These are phyloP conservation scores for Conticribra weissflogii DNA, from an alignment of 108 stramenopile genomes.

Conservation along the genomic window DNA sequence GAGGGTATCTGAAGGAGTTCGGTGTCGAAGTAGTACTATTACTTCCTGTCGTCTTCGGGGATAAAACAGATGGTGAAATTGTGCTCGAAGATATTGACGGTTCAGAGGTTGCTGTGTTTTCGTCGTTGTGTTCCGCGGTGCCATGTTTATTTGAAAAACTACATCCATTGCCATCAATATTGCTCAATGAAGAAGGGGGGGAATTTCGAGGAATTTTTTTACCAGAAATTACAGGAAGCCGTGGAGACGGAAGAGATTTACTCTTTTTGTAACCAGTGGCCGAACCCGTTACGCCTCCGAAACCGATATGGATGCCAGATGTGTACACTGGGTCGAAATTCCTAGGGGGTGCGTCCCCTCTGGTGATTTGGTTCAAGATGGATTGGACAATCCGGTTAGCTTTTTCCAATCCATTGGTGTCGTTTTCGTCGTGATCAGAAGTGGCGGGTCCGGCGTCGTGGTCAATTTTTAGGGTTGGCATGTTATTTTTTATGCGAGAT, in stretches of 20 bases:
- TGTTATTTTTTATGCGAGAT: not conserved
- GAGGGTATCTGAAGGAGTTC: constrained; percentile 17
- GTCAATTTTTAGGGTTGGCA: constrained; percentile 13
- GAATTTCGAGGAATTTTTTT: not conserved
- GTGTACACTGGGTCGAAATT: too few species aligned
- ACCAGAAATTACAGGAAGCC: not conserved
- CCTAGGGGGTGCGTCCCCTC: constrained; percentile 69
- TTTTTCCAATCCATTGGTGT: constrained; percentile 32
- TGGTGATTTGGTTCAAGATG: constrained; percentile 68
- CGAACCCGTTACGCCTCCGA: constrained; percentile 26
- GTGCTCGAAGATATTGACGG: constrained; percentile 16
- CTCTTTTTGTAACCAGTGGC: constrained; percentile 9
- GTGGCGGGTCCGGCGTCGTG: not conserved
- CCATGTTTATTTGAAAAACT: constrained; percentile 34
- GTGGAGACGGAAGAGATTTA: constrained; percentile 4
- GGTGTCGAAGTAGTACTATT: constrained; percentile 16
- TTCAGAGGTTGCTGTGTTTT: constrained; percentile 25
- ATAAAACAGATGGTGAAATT: not conserved
- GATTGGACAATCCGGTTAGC: constrained; percentile 54
- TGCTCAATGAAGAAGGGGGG: not conserved
- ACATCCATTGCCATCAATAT: constrained; percentile 25
- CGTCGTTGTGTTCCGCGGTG: constrained; percentile 26
- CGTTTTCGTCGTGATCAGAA: not conserved
- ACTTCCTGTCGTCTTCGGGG: not conserved
- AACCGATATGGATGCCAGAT: constrained; percentile 1